Evolutionary conservation across 2,329 filamentous ascomycete species (phyloP), one percentile per base, ranked within the genome.

Genomic region (Pseudonectria buxi): DNA sequence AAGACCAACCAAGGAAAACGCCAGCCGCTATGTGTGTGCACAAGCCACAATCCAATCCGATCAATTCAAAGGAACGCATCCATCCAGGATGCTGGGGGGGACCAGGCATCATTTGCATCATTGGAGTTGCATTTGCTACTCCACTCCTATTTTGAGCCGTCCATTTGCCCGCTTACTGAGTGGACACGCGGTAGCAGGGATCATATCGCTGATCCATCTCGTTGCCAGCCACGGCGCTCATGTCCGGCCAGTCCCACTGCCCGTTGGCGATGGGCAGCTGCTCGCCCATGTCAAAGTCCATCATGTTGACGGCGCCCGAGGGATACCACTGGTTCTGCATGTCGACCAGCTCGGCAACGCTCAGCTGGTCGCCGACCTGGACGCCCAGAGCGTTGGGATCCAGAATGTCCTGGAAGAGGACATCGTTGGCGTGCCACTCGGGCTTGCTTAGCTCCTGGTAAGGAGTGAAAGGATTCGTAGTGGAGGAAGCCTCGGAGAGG

Each of bases 221-320:
- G 18, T 22, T 37, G 3, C 33, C 32, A 14, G 37, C 44, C 10
- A 52, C 53, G 3, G 43, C 32, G 33, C 39, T 43, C 10, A 45
- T 34, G n/a, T 47, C 43, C 3, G 49, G 39, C 56, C 55, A 58
- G 33, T 49, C 41, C 54, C 54, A 58, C 22, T 55, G 54, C 6
- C 33, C 39, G 16, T 42, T 37, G 10, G 46, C 43, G 22, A 53
- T 41, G 25, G 53, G 43, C 40, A 47, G 43, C 28, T 47, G 37
- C 1, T 40, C 46, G 0, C 44, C 25, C 26, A 56, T 45, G 38
- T 58, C 56, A 28, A 57, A 51, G 36, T 56, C 54, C 48, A 55
- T 49, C 36, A 54, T 42, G 2, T 44, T 39, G n/a, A 22, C 18
- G 48, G 45, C 37, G 54, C 45, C 36, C 56, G 55, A n/a, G 37